phyloP scores from a whole-genome alignment of 305 asterid genomes.

The Solanum hybrid region DNA sequence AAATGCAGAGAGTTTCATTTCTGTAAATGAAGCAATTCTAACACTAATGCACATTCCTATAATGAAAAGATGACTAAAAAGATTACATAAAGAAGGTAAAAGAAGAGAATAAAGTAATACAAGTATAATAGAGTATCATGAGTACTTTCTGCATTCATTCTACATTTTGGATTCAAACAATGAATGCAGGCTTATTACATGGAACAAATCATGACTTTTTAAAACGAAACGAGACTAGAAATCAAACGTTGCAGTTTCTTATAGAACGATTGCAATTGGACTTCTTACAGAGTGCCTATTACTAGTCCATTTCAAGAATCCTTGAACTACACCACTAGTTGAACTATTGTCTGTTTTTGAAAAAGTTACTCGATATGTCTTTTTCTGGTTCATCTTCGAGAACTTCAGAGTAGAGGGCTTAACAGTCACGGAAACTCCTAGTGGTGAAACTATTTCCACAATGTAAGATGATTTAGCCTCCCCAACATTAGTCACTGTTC shows the following conservation, averaged over 20 bases:
- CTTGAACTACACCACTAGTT: constrained; percentile 12
- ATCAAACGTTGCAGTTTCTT: not conserved
- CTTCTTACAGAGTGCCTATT: not conserved
- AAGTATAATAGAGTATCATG: not conserved
- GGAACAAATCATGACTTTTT: not conserved
- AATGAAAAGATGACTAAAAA: not conserved
- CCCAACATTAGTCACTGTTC: constrained; percentile 49
- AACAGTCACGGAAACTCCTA: constrained; percentile 12
- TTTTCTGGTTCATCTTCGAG: constrained; percentile 27
- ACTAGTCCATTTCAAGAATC: not conserved
- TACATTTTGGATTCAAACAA: not conserved
- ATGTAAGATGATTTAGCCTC: constrained; percentile 22
- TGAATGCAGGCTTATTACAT: not conserved
- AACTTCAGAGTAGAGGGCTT: constrained; percentile 26
- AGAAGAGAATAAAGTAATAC: not conserved
- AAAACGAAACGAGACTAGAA: not conserved
- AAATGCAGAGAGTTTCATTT: not conserved
- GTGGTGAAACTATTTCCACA: not conserved
- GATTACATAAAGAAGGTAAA: not conserved
- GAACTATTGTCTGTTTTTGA: constrained; percentile 1
- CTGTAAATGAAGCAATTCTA: not conserved
- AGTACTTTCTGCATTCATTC: not conserved
- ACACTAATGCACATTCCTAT: not conserved
- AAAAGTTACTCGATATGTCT: constrained; percentile 24
- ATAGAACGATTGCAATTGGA: not conserved